Base-by-base conservation (phyloP, 345 rosid species). In the Eucalyptus pauciflora region DNA sequence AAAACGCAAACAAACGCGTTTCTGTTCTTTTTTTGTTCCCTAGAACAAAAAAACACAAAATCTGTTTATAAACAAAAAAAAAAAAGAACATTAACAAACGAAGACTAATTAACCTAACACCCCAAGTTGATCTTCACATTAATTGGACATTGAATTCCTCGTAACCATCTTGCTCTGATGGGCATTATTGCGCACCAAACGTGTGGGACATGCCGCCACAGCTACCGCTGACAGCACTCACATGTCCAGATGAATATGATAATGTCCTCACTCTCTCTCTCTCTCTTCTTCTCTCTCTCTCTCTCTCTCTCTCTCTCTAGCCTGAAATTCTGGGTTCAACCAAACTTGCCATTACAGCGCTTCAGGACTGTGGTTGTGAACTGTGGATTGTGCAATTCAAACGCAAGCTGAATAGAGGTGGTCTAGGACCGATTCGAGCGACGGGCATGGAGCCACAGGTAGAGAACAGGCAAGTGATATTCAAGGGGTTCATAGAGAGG, bases 391-490 rank as follows among this genome's bases (percentile, higher is more conserved):
- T 50, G 62, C 43, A n/a, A 29, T 29, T 50, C 60, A 31, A 48
- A 41, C 58, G 79, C 48, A 64, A 71, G 85, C 16, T 49, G 45
- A 24, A 49, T 24, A 31, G 43, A 41, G 51, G 2, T 56, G 49
- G 17, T 15, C 20, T 49, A 67, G 43, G 88, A 76, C 11, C 14
- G 76, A 86, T 69, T 46, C 5, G 56, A 31, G 25, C 41, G n/a
- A 41, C 41, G n/a, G 33, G 49, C 41, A 90, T 90, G 90, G 92
- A 86, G 50, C 51, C 27, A 31, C 89, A 41, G 86, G 91, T 76
- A 7, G 91, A 89, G 86, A 94, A 94, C 89, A 93, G 91, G 89
- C 94, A 93, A 88, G 95, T 95, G 90, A 90, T 94, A 33, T 90
- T 95, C 89, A 92, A 92, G 88, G 91, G 92, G 33, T 94, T 90